Base-by-base conservation (phyloP, 2,329 filamentous ascomycete species). In the Diplodia seriata region DNA sequence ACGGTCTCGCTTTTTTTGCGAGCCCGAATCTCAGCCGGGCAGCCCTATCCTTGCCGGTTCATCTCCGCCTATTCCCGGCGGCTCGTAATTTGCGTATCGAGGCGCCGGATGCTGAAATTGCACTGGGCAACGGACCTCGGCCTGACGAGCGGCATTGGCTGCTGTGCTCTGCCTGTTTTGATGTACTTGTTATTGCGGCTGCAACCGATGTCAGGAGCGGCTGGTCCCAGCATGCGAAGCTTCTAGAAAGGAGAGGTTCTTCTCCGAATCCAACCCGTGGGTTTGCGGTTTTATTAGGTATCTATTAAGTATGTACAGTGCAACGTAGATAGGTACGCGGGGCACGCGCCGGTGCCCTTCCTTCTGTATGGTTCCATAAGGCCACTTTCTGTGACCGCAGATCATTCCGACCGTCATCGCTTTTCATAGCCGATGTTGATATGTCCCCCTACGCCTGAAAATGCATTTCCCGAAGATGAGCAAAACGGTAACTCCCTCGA, bases 401-500 rank as follows among this genome's bases (percentile, higher is more conserved):
- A 51, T 29, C 59, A 63, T 63, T 51, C 43, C 43, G 31, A 51
- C 43, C n/a, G 18, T 63, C 59, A 33, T 63, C 29, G 59, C 59
- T 51, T 51, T 51, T 63, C 59, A 63, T 63, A 50, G 59, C 59
- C 31, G 23, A 62, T 63, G 59, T 18, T 38, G 33, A n/a, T 38
- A 38, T 38, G 31, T 47, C 31, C 36, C 9, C 3, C 33, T 63
- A 29, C 59, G 59, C 59, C 59, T 51, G 20, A 47, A 51, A 63
- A 63, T 63, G 59, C 59, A 53, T n/a, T 63, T 43, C 47, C 31
- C 47, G 47, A 26, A 63, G 29, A 63, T n/a, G 47, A 51, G 38
- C 38, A 14, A 50, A 50, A 33, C 18, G n/a, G n/a, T n/a, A n/a
- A n/a, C n/a, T n/a, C n/a, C n/a, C n/a, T n/a, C n/a, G n/a, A n/a